Evolutionary conservation across 805 yeast species (phyloP).

Genomic region (Komagataella populi): DNA sequence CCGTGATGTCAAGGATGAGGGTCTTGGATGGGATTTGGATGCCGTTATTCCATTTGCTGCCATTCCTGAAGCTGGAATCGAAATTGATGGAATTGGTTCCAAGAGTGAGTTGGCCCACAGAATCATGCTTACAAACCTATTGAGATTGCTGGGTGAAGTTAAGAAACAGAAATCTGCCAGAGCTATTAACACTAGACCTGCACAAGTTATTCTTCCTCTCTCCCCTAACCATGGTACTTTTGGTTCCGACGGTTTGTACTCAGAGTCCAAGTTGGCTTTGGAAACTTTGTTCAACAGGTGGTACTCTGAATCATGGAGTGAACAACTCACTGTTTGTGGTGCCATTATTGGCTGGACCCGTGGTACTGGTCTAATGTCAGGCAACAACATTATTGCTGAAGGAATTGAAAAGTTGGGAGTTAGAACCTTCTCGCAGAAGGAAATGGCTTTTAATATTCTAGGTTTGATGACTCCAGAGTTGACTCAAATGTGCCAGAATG

Average conservation of each 20-base stretch:
- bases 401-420: slow-evolving; percentile 94
- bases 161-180: slow-evolving; percentile 68
- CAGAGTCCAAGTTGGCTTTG: slow-evolving; percentile 90
- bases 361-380: slow-evolving; percentile 98
- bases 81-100: slow-evolving; percentile 84
- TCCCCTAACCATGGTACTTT: slow-evolving; percentile 99
- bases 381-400: slow-evolving; percentile 93
- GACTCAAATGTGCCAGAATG: slow-evolving; percentile 75
- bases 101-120: slow-evolving; percentile 97
- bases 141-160: slow-evolving; percentile 84
- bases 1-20: slow-evolving; percentile 70
- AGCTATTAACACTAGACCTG: slow-evolving; percentile 89
- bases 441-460: slow-evolving; percentile 96
- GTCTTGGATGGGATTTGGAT: slow-evolving; percentile 97
- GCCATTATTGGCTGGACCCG: slow-evolving; percentile 99
- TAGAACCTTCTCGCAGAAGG: slow-evolving; percentile 96
- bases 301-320: slow-evolving; percentile 95
- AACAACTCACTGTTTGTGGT: slow-evolving; percentile 92
- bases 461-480: slow-evolving; percentile 87
- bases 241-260: slow-evolving; percentile 96
- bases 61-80: slow-evolving; percentile 97
- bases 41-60: slow-evolving; percentile 97
- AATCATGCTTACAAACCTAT: slow-evolving; percentile 91
- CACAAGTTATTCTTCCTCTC: slow-evolving; percentile 90
- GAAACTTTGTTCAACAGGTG: slow-evolving; percentile 98